phyloP scores from a whole-genome alignment of 176 grass and related monocot species.

The Saccharum spontaneum region DNA sequence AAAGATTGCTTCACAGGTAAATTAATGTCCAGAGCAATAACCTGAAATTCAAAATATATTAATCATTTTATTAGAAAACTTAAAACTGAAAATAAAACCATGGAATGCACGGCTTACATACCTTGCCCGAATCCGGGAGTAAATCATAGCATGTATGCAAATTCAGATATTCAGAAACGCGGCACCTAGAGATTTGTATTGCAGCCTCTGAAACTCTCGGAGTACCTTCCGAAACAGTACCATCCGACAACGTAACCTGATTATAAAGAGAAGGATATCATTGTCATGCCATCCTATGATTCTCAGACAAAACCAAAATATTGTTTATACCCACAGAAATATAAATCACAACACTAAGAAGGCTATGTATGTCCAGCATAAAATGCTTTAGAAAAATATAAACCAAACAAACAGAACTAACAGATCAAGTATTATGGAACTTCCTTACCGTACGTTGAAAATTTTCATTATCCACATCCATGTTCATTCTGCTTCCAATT shows the following conservation, averaged over 20 bases:
- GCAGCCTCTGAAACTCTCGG: slow-evolving; percentile 73
- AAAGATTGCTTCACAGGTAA: slow-evolving; percentile 98
- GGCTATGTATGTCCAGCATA: not conserved
- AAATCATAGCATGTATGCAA: slow-evolving; percentile 84
- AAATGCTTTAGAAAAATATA: not conserved
- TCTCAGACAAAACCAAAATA: not conserved
- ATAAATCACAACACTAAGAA: not conserved
- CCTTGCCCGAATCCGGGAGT: slow-evolving; percentile 94
- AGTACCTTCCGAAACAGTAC: slow-evolving; percentile 38
- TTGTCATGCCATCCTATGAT: not conserved
- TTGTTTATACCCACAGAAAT: not conserved
- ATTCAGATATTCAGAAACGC: slow-evolving; percentile 69
- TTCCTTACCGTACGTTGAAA: slow-evolving; percentile 57
- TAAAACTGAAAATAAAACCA: not conserved
- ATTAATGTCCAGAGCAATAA: slow-evolving; percentile 94
- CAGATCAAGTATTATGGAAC: slow-evolving; percentile 1
- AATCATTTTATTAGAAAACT: not conserved
- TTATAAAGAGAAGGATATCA: slow-evolving; percentile 29
- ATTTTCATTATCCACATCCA: slow-evolving; percentile 85
- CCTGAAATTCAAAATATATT: slow-evolving; percentile 52
- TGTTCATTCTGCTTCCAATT: slow-evolving; percentile 51
- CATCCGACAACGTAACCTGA: slow-evolving; percentile 47
- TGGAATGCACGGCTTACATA: slow-evolving; percentile 28
- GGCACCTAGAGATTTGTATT: slow-evolving; percentile 61
- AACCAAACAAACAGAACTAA: not conserved